Conservation (phyloP, 2,329 filamentous ascomycete genomes). For the Colletotrichum cereale region DNA sequence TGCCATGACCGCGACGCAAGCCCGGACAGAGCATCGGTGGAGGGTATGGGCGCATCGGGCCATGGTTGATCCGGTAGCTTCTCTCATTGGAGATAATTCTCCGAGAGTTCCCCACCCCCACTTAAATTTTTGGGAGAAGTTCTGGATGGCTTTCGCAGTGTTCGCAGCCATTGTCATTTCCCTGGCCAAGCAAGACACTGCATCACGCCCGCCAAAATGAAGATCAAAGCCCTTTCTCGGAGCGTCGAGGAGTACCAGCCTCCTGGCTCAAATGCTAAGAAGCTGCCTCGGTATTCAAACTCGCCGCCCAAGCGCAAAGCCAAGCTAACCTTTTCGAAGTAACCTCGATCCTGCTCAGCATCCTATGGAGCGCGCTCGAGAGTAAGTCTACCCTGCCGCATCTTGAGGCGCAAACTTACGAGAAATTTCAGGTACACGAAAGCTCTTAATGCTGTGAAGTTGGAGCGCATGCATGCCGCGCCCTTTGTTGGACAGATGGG, state of each 20-base stretch:
- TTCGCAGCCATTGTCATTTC: conserved; percentile 3
- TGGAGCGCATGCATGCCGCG: conserved; percentile 88
- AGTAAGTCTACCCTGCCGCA: conserved; percentile 80
- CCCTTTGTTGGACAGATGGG: conserved; percentile 88
- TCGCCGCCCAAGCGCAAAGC: not conserved
- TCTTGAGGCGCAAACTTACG: conserved; percentile 30
- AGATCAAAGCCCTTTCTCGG: conserved; percentile 76
- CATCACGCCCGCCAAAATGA: conserved; percentile 53
- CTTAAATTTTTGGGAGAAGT: conserved; percentile 42
- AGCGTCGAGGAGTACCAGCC: conserved; percentile 74
- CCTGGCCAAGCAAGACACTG: conserved; percentile 19
- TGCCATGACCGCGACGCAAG: conserved; percentile 39
- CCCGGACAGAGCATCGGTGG: conserved; percentile 14
- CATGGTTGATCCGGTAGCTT: conserved; percentile 25
- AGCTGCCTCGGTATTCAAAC: conserved; percentile 59
- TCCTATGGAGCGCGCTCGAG: conserved; percentile 90
- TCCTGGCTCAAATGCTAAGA: conserved; percentile 74
- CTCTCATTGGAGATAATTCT: conserved; percentile 36
- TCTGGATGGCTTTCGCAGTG: conserved; percentile 22
- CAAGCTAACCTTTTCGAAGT: conserved; percentile 50
- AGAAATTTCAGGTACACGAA: conserved; percentile 53
- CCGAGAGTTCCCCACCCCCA: conserved; percentile 37
- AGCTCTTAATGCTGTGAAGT: conserved; percentile 82
- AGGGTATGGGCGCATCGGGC: conserved; percentile 24
- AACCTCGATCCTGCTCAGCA: conserved; percentile 88